These are phyloP conservation scores for Nicotiana rustica DNA, from an alignment of 305 asterid species.

Conservation along the genomic window DNA sequence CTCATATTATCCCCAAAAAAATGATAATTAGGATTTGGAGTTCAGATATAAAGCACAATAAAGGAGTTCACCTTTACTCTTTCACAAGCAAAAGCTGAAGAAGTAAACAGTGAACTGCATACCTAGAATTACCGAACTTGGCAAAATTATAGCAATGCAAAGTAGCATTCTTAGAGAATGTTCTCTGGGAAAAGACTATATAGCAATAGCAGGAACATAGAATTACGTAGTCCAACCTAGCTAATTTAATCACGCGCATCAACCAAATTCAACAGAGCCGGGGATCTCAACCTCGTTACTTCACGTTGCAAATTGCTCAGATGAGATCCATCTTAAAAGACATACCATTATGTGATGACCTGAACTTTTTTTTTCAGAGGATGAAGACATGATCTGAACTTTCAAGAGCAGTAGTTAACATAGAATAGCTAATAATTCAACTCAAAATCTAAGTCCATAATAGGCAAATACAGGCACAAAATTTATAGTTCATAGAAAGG, in stretches of 20 bases:
- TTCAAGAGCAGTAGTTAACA: slow-evolving; percentile 7
- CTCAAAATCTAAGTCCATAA: slow-evolving; percentile 9
- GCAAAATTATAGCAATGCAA: background rate
- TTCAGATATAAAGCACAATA: background rate
- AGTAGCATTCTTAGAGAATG: background rate
- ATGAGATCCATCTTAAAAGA: background rate
- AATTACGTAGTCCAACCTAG: background rate
- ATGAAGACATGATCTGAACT: slow-evolving; percentile 7
- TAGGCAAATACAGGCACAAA: background rate
- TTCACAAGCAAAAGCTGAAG: slow-evolving; percentile 11
- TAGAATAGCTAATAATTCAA: background rate
- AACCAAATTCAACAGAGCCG: background rate
- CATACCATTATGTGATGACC: background rate
- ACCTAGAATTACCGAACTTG: slow-evolving; percentile 4
- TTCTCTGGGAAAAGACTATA: background rate
- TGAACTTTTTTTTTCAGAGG: no score
- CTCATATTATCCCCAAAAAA: background rate
- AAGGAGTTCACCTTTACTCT: background rate
- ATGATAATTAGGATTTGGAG: background rate
- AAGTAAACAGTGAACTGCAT: background rate
- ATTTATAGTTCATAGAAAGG: slow-evolving; percentile 1
- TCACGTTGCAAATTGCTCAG: background rate
- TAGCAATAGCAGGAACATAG: background rate
- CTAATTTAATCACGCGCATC: background rate
- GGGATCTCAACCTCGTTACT: background rate